These are phyloP conservation scores for Colletotrichum euphorbiae DNA, from an alignment of 2,329 filamentous ascomycete genomes.

Conservation along the genomic window DNA sequence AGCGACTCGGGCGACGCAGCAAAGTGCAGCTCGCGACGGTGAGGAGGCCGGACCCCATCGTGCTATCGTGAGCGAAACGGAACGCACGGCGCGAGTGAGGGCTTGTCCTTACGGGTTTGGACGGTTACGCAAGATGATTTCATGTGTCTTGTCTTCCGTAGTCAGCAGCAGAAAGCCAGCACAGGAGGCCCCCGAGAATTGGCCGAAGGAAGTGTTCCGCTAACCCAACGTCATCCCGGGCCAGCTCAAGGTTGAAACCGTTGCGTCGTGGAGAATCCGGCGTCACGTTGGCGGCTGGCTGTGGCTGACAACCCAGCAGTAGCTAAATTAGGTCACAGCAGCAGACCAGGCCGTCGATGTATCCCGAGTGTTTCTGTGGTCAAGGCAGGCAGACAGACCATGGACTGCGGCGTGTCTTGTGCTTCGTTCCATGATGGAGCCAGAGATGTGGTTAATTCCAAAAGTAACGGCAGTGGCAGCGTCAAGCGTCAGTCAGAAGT, in stretches of 20 bases:
- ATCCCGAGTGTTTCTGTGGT: neutral
- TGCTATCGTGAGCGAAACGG: conserved; percentile 8
- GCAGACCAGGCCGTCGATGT: conserved; percentile 14
- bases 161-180: neutral
- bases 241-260: conserved; percentile 22
- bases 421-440: conserved; percentile 26
- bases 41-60: neutral
- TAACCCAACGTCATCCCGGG: conserved; percentile 26
- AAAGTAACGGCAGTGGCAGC: neutral
- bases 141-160: conserved; percentile 1
- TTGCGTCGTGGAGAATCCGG: conserved; percentile 23
- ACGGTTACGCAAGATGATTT: conserved; percentile 26
- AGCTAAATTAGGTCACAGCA: conserved; percentile 30
- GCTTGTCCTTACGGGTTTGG: neutral
- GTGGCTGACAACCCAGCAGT: conserved; percentile 30
- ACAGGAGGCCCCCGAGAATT: conserved; percentile 6
- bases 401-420: conserved; percentile 28
- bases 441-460: conserved; percentile 8
- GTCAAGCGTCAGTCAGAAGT: neutral
- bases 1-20: conserved; percentile 14
- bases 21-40: conserved; percentile 6
- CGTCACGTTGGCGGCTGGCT: conserved; percentile 37
- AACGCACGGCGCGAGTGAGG: conserved; percentile 7
- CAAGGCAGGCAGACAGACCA: neutral
- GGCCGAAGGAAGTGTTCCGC: conserved; percentile 3